A percentile compares a stretch with the other conserved stretches of the same genome.
Evolutionary conservation across 2,329 filamentous ascomycete species (phyloP).

Genomic region (Penicillium sp.): DNA sequence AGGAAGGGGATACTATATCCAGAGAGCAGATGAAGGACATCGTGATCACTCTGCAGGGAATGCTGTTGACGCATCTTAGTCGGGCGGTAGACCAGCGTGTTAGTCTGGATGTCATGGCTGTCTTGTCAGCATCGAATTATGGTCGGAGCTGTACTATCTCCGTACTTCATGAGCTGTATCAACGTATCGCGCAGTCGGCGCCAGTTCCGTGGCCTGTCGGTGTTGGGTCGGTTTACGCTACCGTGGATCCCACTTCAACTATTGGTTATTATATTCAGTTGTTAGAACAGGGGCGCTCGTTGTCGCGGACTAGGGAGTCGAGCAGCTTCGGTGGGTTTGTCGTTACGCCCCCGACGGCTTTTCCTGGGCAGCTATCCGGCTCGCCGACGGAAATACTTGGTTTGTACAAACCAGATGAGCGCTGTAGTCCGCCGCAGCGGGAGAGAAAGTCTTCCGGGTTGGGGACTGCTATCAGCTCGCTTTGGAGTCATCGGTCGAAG

Average conservation of each 20-base stretch:
- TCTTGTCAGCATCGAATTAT: constrained; percentile 38
- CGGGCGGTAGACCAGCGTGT: constrained; percentile 26
- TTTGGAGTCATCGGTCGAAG: neutral
- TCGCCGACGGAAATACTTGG: neutral
- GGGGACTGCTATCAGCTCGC: neutral
- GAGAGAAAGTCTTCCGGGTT: neutral
- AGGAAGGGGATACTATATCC: constrained; percentile 37
- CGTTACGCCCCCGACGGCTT: neutral
- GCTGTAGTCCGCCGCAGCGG: neutral
- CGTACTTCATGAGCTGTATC: constrained; percentile 25
- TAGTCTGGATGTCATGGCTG: constrained; percentile 29
- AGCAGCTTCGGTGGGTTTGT: neutral
- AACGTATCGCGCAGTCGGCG: constrained; percentile 20
- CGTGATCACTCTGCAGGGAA: constrained; percentile 37
- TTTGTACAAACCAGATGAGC: neutral
- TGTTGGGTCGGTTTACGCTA: neutral
- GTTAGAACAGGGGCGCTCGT: neutral
- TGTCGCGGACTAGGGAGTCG: neutral
- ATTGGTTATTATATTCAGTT: constrained; percentile 3
- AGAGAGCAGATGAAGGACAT: constrained; percentile 42
- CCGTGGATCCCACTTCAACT: constrained; percentile 1
- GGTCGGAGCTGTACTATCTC: constrained; percentile 36
- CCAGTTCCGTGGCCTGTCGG: constrained; percentile 8
- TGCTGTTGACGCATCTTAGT: constrained; percentile 33
- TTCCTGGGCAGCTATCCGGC: neutral